Evolutionary conservation across 2,329 filamentous ascomycete genomes (phyloP).

Genomic region (Cyphellophora europaea): DNA sequence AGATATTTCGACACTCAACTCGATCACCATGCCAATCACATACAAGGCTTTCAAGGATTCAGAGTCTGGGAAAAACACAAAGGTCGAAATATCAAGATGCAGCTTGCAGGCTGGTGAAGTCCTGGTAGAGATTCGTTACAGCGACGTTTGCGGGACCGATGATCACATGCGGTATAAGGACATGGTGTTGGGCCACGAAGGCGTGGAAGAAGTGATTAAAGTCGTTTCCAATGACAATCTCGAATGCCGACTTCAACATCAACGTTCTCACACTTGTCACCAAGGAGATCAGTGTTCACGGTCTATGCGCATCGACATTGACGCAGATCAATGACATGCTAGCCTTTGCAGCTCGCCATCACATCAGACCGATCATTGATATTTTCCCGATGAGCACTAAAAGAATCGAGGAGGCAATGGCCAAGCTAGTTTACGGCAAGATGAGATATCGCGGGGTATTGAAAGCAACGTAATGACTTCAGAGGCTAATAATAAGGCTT

Average conservation of each 20-base stretch:
- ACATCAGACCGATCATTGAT: conserved; percentile 57
- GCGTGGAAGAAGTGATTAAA: conserved; percentile 16
- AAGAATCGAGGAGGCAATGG: conserved; percentile 37
- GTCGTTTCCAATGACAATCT: conserved; percentile 25
- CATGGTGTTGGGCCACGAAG: conserved; percentile 20
- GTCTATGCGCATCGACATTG: conserved; percentile 38
- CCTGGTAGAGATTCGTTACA: conserved; percentile 54
- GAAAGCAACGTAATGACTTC: too few species aligned
- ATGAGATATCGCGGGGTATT: conserved; percentile 39
- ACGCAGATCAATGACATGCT: conserved; percentile 58
- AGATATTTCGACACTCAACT: too few species aligned
- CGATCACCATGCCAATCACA: conserved; percentile 11
- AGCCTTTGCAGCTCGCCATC: conserved; percentile 52
- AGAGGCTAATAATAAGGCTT: too few species aligned
- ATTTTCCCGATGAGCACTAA: conserved; percentile 49
- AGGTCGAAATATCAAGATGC: conserved; percentile 6
- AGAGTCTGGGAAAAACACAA: conserved; percentile 10
- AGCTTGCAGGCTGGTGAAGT: conserved; percentile 35
- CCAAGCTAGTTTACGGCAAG: conserved; percentile 38
- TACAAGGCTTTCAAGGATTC: conserved; percentile 17
- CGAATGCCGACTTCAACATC: not conserved
- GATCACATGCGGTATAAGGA: conserved; percentile 19
- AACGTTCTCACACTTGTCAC: conserved; percentile 16
- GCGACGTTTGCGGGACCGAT: conserved; percentile 57
- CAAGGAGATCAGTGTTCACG: conserved; percentile 37